Evolutionary conservation across 345 rosid species (phyloP).

Genomic region (Lumnitzera racemosa): DNA sequence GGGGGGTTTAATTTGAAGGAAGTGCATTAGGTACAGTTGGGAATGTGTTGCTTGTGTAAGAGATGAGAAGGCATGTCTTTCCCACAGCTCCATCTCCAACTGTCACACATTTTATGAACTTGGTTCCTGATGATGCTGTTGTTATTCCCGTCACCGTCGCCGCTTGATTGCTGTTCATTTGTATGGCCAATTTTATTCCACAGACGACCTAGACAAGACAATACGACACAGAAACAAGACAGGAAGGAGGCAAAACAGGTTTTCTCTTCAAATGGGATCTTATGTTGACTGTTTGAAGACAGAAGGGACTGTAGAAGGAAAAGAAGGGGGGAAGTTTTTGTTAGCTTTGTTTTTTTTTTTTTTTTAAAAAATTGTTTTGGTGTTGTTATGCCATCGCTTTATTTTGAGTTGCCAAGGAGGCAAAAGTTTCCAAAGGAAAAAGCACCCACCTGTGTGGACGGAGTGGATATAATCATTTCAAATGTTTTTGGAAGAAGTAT

Average conservation of each 20-base stretch:
- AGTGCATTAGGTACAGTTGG: conserved; percentile 42
- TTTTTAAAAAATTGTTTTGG: conserved; percentile 1
- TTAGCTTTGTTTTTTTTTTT: not conserved
- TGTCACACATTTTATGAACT: conserved; percentile 84
- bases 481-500: no score
- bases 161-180: conserved; percentile 3
- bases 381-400: conserved; percentile 25
- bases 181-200: no score
- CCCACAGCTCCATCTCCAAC: conserved; percentile 97
- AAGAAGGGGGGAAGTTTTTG: no score
- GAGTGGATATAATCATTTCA: no score
- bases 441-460: no score
- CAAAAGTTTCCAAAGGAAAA: conserved; percentile 10
- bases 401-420: conserved; percentile 56
- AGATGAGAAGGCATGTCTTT: conserved; percentile 84
- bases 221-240: no score
- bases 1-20: not conserved
- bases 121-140: conserved; percentile 34
- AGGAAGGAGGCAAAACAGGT: no score
- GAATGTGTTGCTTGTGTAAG: conserved; percentile 82
- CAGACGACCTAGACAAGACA: no score
- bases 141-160: conserved; percentile 9
- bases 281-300: no score
- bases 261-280: no score
- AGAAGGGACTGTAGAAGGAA: no score